Evolutionary conservation across 352 stramenopile genomes (phyloP), one percentile per base, ranked within the genome.

Genomic region (Globisporangium spinosum): DNA sequence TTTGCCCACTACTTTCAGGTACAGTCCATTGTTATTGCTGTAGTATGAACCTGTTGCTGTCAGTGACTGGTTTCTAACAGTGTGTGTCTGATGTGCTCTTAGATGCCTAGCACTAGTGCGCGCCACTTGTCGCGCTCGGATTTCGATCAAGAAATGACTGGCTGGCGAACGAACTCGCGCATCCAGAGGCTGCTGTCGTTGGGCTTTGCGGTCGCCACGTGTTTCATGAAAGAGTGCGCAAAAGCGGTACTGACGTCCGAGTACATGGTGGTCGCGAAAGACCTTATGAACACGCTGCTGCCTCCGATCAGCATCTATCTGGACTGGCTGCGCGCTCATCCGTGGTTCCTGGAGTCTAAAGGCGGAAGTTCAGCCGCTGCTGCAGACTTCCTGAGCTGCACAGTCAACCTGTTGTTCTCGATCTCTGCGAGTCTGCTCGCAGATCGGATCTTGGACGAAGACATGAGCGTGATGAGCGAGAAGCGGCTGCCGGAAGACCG

Each of bases 261-360:
- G 56, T 58, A 72, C 27, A 59, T 72, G 40, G 51, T 35, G 20
- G 27, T 58, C 3, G 53, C 63, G 0, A 55, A 73, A n/a, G 55
- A 65, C 15, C 70, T 85, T 13, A 53, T 70, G n/a, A 78, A 85
- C 34, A 68, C 72, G 45, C 40, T 85, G 20, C 58, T 86, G 45
- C 75, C 80, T 22, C 62, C 76, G 15, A 57, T 84, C 25, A 87
- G 66, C 35, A 60, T 77, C 25, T 79, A 69, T 13, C 43, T 85
- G 45, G 68, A 78, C 32, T 89, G 80, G 80, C 71, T 87, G 13
- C 67, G 74, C 9, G 22, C 65, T 10, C 79, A 85, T 27, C 61
- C 67, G 34, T 78, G 71, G 72, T 73, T 78, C 22, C 6, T 77
- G 2, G 27, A 57, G 2, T 22, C 58, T 45, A 13, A 45, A 20